A percentile compares a stretch with the other conserved stretches of the same genome.
These are phyloP conservation scores for Debaryomyces psychrophilus DNA, from an alignment of 1,139 yeast species.

Conservation along the genomic window DNA sequence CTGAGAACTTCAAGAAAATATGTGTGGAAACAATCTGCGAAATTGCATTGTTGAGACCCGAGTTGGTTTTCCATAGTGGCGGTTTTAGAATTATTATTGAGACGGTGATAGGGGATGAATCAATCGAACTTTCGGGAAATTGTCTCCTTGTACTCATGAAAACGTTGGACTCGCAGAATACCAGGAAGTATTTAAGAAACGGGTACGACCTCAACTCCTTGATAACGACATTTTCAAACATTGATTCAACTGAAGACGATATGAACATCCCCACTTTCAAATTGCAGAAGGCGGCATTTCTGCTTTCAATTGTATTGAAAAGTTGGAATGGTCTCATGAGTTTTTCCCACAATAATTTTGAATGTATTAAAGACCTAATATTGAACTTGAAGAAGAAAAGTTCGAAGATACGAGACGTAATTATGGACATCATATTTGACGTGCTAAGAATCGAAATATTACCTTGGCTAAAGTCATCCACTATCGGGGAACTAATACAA, in stretches of 20 bases:
- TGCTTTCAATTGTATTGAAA: conserved; percentile 64
- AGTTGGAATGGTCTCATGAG: conserved; percentile 79
- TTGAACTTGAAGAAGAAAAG: conserved; percentile 64
- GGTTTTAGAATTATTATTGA: conserved; percentile 65
- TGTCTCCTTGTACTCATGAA: conserved; percentile 60
- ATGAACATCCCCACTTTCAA: conserved; percentile 25
- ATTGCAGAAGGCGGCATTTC: conserved; percentile 63
- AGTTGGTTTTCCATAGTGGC: conserved; percentile 60
- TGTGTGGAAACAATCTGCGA: conserved; percentile 77
- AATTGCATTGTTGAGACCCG: conserved; percentile 62
- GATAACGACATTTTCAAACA: conserved; percentile 57
- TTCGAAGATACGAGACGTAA: conserved; percentile 56
- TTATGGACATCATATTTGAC: conserved; percentile 74
- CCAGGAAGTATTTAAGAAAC: conserved; percentile 58
- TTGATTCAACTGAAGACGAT: conserved; percentile 9
- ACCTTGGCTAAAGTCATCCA: conserved; percentile 54
- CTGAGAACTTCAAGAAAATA: conserved; percentile 54
- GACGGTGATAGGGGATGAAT: conserved; percentile 59
- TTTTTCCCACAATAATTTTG: conserved; percentile 60
- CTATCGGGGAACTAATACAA: conserved; percentile 36
- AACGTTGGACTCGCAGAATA: conserved; percentile 60
- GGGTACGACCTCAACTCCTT: conserved; percentile 68
- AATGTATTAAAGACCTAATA: conserved; percentile 60
- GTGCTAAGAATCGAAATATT: conserved; percentile 62
- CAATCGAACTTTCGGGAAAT: conserved; percentile 57